Conservation (phyloP, 768 basidiomycete species). For the Mycena venus region DNA sequence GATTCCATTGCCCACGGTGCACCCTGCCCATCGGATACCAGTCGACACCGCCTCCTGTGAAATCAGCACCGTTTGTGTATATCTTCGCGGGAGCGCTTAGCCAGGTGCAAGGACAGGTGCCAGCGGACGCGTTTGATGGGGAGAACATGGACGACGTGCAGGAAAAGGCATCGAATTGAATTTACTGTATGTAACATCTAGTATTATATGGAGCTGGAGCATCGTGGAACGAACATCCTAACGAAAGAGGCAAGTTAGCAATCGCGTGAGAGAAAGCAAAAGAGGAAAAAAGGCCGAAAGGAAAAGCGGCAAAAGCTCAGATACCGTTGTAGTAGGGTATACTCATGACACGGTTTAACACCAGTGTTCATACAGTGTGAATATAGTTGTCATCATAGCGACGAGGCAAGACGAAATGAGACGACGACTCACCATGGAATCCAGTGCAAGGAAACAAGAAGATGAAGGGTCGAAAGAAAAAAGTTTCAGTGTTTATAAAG, state of each 20-base stretch:
- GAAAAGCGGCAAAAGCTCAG: constrained; percentile 64
- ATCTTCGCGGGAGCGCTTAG: constrained; percentile 86
- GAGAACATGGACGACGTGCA: constrained; percentile 28
- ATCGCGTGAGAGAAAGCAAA: constrained; percentile 9
- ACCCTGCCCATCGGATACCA: constrained; percentile 83
- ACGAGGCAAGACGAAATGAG: constrained; percentile 7
- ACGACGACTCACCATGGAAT: constrained; percentile 39
- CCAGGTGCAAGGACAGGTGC: constrained; percentile 90
- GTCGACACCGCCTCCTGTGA: constrained; percentile 79
- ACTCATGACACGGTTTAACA: constrained; percentile 63
- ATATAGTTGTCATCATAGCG: constrained; percentile 71
- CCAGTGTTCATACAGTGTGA: constrained; percentile 82
- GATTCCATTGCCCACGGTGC: constrained; percentile 79
- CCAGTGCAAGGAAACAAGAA: not conserved
- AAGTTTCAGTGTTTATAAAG: constrained; percentile 6
- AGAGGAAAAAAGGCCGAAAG: constrained; percentile 19
- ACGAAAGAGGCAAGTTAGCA: constrained; percentile 26
- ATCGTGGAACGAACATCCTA: not conserved
- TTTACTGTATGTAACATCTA: not conserved
- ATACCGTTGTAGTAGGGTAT: constrained; percentile 85
- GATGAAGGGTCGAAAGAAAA: not conserved
- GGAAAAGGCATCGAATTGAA: not conserved
- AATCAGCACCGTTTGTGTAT: constrained; percentile 84
- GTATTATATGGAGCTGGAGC: not conserved
- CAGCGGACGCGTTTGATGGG: constrained; percentile 84